Percentiles rank a stretch among this genome's conserved stretches.
phyloP scores from a whole-genome alignment of 768 basidiomycete species.

The Mycena latifolia region DNA sequence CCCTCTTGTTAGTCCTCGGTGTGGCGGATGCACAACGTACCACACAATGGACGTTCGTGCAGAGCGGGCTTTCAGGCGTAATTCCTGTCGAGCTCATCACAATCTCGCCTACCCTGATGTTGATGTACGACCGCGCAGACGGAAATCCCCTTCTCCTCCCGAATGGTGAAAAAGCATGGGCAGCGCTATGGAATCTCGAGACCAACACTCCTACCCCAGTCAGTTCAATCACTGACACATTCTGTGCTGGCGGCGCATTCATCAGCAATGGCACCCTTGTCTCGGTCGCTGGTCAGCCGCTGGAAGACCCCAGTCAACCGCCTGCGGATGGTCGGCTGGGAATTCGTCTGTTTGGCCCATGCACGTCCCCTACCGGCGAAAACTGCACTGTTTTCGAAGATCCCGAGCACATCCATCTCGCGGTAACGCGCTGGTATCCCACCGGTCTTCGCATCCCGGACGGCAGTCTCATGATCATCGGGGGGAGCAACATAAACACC shows the following conservation, averaged over 20 bases:
- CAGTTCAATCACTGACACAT: conserved; percentile 34
- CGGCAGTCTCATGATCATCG: conserved; percentile 41
- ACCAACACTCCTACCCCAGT: conserved; percentile 36
- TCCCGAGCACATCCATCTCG: conserved; percentile 36
- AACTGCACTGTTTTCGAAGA: conserved; percentile 42
- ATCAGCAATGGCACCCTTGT: conserved; percentile 39
- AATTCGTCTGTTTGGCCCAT: conserved; percentile 42
- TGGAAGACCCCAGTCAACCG: conserved; percentile 17
- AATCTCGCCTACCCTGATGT: conserved; percentile 37
- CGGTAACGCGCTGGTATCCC: conserved; percentile 40
- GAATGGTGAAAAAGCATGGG: conserved; percentile 37
- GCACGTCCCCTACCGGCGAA: conserved; percentile 35
- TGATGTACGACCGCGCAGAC: conserved; percentile 39
- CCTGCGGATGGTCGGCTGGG: conserved; percentile 37
- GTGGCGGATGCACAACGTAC: conserved; percentile 27
- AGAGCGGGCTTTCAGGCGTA: conserved; percentile 38
- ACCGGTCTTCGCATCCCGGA: conserved; percentile 38
- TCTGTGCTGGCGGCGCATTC: conserved; percentile 39
- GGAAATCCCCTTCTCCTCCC: conserved; percentile 37
- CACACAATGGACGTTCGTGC: conserved; percentile 38
- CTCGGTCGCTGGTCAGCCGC: conserved; percentile 30
- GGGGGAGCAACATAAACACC: conserved; percentile 51
- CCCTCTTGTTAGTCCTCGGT: conserved; percentile 15
- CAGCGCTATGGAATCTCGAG: conserved; percentile 37
- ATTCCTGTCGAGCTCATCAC: conserved; percentile 38